Base-by-base conservation (phyloP, 495 filamentous ascomycete species). In the Aspergillus panamensis region DNA sequence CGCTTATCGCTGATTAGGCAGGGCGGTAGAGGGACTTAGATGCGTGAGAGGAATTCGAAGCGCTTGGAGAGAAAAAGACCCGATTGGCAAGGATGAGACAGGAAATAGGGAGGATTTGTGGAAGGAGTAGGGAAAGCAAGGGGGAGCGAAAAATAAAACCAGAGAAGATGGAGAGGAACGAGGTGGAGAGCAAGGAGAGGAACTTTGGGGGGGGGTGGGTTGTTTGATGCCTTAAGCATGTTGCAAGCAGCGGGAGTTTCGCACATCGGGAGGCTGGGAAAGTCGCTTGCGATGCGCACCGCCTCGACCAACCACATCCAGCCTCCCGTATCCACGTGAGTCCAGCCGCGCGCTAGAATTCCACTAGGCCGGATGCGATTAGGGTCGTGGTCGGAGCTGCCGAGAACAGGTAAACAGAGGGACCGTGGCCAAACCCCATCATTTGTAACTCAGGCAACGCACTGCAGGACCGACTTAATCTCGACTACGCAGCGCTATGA, bases 231-330 rank as follows among this genome's bases (percentile, higher is more conserved):
- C 66, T 69, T 66, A 69, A 63, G 60, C 62, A 65, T 65, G 58
- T 60, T 69, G 71, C 51, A 63, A 67, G 68, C 66, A 67, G 70
- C 66, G 67, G 71, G 66, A 54, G 56, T 56, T 54, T 53, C 48
- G 66, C 68, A 71, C 54, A 58, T 37, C 53, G 55, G 72, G 72
- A 72, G 73, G 74, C 73, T 77, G 73, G 73, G 70, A 68, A 69
- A 14, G 66, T 61, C 52, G 63, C 62, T 63, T 63, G 61, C 40
- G 29, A 30, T 43, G 31, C 50, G 37, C 48, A 42, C 44, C 35
- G 51, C 60, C 47, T 59, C 16, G 59, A 53, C 69, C 73, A 73
- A 73, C 65, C 69, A 69, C 60, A 35, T 49, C 62, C 68, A 57
- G 62, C 61, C 60, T 63, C 65, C 59, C 3, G 19, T 31, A 52